Evolutionary conservation across 164 flowering plant genomes (phyloP).

Genomic region (Protea cynaroides): DNA sequence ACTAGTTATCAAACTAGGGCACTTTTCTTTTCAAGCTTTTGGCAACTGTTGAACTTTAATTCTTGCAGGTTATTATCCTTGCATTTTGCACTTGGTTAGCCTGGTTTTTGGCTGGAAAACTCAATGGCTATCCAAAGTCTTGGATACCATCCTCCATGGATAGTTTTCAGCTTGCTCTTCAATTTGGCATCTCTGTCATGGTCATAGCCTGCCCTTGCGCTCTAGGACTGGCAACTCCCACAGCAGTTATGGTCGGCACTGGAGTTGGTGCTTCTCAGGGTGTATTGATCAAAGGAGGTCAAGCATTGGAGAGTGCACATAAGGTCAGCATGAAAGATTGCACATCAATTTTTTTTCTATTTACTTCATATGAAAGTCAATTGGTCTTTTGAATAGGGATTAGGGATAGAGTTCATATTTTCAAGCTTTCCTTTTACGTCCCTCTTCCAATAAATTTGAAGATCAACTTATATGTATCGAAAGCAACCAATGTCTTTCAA

Average conservation of each 20-base stretch:
- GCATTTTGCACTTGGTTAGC: slow-evolving; percentile 70
- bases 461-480: slow-evolving; percentile 4
- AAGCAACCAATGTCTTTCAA: too few relatives aligned
- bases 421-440: not conserved
- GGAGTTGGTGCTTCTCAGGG: slow-evolving; percentile 80
- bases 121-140: slow-evolving; percentile 54
- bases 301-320: slow-evolving; percentile 70
- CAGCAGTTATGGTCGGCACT: slow-evolving; percentile 84
- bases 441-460: not conserved
- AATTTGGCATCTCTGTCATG: slow-evolving; percentile 80
- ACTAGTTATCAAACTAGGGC: not conserved
- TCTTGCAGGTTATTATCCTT: slow-evolving; percentile 54
- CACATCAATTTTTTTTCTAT: slow-evolving; percentile 8
- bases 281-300: slow-evolving; percentile 71
- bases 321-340: slow-evolving; percentile 31
- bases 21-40: not conserved
- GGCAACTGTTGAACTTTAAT: not conserved
- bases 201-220: slow-evolving; percentile 86
- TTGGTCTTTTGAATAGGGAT: slow-evolving; percentile 16
- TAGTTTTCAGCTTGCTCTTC: slow-evolving; percentile 90
- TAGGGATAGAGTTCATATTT: slow-evolving; percentile 20
- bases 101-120: slow-evolving; percentile 80
- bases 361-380: too few relatives aligned
- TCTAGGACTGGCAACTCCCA: slow-evolving; percentile 74
- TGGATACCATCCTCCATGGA: slow-evolving; percentile 89